Base-by-base conservation (phyloP, 306 rosid species). In the Alnus rubra region DNA sequence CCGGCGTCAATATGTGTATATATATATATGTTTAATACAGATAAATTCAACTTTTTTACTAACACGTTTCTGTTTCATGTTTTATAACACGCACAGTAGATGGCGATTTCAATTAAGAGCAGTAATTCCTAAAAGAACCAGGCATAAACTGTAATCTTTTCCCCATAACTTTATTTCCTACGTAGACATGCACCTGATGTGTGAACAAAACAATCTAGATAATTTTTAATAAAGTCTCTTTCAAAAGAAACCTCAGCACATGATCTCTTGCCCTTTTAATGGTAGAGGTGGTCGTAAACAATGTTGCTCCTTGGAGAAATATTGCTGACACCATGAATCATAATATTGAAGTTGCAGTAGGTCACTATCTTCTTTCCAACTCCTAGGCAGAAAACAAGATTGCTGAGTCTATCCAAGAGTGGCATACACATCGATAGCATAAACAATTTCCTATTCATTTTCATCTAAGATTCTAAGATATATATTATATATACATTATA, bases 381-480 rank as follows among this genome's bases (percentile, higher is more conserved):
- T 48, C 72, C 18, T 42, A 16, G 19, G 15, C 4, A 68, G 72
- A 68, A 68, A 68, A 42, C 52, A 18, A n/a, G 51, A 42, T n/a
- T 39, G 50, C 33, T n/a, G 72, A 68, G 51, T 68, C 51, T 42
- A 68, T 44, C 28, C 49, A 8, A 68, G 72, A 68, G 72, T 68
- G 51, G 51, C 39, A 18, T 68, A 39, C 72, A 68, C 72, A 18
- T 68, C 44, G 72, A 42, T 68, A 42, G 47, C 72, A 68, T 39
- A 39, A 68, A 68, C 51, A 39, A 42, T 33, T 64, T 19, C 23
- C 23, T 9, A 39, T 39, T 42, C 30, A 39, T 39, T 67, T 23
- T 23, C 28, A 23, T 23, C 28, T 23, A 23, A 23, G 28, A 23
- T 23, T 23, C 28, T 23, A 23, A 23, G 28, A 23, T 23, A 23